Conservation (phyloP, 345 rosid species). For the Mallotus nudiflorus region DNA sequence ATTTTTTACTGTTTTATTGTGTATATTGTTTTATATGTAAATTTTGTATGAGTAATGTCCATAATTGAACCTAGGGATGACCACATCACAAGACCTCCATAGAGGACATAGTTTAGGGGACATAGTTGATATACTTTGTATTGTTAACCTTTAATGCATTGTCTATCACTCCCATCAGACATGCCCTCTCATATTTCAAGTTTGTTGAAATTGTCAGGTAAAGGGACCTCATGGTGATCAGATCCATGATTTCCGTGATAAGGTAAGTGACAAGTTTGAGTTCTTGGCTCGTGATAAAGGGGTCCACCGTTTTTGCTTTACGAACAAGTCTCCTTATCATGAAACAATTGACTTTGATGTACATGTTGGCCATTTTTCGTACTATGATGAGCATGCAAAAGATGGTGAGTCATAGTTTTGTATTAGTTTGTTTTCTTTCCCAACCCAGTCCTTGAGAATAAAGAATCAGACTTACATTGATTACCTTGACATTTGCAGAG, state of each 20-base stretch:
- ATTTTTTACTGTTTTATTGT: not conserved
- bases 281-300: constrained; percentile 61
- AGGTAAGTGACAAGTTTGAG: constrained; percentile 64
- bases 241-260: constrained; percentile 57
- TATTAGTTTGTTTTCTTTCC: not conserved
- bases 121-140: not conserved
- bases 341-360: constrained; percentile 75
- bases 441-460: not conserved
- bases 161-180: not conserved
- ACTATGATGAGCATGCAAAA: constrained; percentile 68
- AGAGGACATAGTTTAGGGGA: not conserved
- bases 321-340: constrained; percentile 70
- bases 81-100: not conserved
- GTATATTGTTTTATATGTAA: not conserved
- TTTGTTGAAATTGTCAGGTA: constrained; percentile 41
- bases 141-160: not conserved
- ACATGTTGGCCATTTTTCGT: constrained; percentile 60
- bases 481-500: constrained; percentile 41
- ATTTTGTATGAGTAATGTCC: not conserved
- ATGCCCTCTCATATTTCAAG: not conserved
- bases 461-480: not conserved
- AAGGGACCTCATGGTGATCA: constrained; percentile 66
- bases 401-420: constrained; percentile 42
- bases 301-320: constrained; percentile 66
- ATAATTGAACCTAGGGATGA: not conserved